Evolutionary conservation across 1,284 basidiomycete genomes (phyloP), one percentile per base, ranked within the genome.

Genomic region (Veloboletus limbatus): DNA sequence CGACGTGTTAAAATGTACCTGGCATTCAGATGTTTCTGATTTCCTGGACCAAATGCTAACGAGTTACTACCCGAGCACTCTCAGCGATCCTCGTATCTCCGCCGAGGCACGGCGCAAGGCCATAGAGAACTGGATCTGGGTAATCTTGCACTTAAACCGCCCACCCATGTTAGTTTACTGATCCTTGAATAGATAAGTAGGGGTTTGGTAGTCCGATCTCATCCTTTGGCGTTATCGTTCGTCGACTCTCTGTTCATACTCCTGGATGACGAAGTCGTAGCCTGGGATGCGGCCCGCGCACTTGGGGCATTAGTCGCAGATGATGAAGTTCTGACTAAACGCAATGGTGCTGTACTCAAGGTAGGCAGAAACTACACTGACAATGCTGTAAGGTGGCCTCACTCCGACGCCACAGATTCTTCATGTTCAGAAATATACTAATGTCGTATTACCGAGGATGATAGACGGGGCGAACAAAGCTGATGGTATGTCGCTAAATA

Each of bases 381-480:
- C 18, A 28, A 28, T 47, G 13, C 3, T 14, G 13, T 27, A 7
- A 33, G 9, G 54, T 33, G 14, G 14, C 13, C 47, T 43, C 21
- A 44, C 21, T 24, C 20, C 49, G n/a, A 42, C 21, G 8, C 26
- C 27, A 28, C 42, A 96, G 92, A 76, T 93, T 30, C 71, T 97
- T 16, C 83, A 90, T 67, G 82, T 85, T 26, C 96, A 99, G 65
- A 90, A 85, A 65, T 87, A 90, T 56, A 86, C 92, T 59, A 85
- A 78, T 45, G 67, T 69, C 20, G 71, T 93, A 7, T 71, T 98
- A 11, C 92, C 93, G 1, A 79, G 78, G 47, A 72, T 97, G 14
- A 76, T 94, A 27, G 71, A 72, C 0, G 86, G 86, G 5, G 76
- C 79, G 6, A 75, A 73, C 45, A 67, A 69, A 43, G 54, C 67